phyloP scores from a whole-genome alignment of 768 basidiomycete genomes.

The Suillus tomentosus region DNA sequence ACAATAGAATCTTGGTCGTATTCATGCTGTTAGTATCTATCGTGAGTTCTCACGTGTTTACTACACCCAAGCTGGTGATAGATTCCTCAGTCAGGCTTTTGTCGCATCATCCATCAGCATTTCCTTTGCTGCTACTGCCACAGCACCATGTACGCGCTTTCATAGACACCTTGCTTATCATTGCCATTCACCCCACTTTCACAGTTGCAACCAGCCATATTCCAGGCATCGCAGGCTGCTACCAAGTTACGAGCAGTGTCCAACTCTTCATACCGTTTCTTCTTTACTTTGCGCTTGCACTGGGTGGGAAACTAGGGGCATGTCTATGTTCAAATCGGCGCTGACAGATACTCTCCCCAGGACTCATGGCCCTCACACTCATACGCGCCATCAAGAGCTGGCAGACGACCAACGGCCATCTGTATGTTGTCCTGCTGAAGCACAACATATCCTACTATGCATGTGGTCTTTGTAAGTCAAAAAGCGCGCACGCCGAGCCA shows the following conservation, averaged over 20 bases:
- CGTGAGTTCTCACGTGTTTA: neutral
- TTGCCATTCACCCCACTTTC: neutral
- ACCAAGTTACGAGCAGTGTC: neutral
- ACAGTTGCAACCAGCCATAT: neutral
- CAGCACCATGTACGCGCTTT: constrained; percentile 2
- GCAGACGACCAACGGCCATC: neutral
- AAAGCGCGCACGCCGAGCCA: no score
- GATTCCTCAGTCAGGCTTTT: neutral
- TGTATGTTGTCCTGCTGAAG: neutral
- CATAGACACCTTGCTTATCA: neutral
- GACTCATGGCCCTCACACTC: neutral
- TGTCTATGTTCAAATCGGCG: neutral
- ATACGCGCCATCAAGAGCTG: neutral
- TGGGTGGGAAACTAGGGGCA: neutral
- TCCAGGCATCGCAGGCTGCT: neutral
- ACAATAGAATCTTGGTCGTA: neutral
- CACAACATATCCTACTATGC: neutral
- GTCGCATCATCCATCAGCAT: neutral
- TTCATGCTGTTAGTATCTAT: neutral
- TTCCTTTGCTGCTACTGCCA: neutral
- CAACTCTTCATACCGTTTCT: neutral
- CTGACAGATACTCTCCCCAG: neutral
- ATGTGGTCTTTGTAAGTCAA: neutral
- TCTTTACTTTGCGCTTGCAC: neutral
- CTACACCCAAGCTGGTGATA: neutral